Percentiles rank a stretch among this genome's conserved stretches.
These are phyloP conservation scores for Hygrocybe punicea DNA, from an alignment of 768 basidiomycete genomes.

Conservation along the genomic window DNA sequence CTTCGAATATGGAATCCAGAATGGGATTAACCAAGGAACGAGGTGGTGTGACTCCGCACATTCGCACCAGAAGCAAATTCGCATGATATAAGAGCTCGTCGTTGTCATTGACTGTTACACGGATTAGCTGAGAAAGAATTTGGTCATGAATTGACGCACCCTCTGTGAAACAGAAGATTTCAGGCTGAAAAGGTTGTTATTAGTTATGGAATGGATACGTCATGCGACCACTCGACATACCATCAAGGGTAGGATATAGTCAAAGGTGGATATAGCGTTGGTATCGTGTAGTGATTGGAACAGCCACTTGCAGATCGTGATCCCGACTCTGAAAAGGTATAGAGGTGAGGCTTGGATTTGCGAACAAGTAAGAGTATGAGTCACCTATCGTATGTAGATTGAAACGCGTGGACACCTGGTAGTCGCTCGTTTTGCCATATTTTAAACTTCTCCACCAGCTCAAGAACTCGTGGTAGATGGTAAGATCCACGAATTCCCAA, in stretches of 20 bases:
- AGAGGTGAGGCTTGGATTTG: background rate
- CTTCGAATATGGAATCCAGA: slow-evolving; percentile 67
- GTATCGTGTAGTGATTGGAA: slow-evolving; percentile 72
- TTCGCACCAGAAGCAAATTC: slow-evolving; percentile 68
- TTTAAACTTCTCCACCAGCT: slow-evolving; percentile 62
- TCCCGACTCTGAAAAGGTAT: slow-evolving; percentile 50
- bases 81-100: slow-evolving; percentile 65
- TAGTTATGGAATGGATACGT: background rate
- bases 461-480: slow-evolving; percentile 54
- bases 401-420: slow-evolving; percentile 74
- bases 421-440: slow-evolving; percentile 67
- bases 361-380: slow-evolving; percentile 8
- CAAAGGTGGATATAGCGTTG: slow-evolving; percentile 71
- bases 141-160: slow-evolving; percentile 29
- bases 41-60: slow-evolving; percentile 84
- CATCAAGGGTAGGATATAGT: slow-evolving; percentile 80
- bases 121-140: background rate
- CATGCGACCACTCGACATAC: slow-evolving; percentile 36
- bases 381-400: slow-evolving; percentile 81
- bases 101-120: slow-evolving; percentile 60
- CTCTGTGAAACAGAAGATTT: slow-evolving; percentile 74
- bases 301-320: slow-evolving; percentile 74
- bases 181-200: slow-evolving; percentile 47
- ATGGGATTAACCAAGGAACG: slow-evolving; percentile 63
- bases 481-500: slow-evolving; percentile 69